Base-by-base conservation (phyloP, 2,329 filamentous ascomycete genomes). In the Camillea tinctor region DNA sequence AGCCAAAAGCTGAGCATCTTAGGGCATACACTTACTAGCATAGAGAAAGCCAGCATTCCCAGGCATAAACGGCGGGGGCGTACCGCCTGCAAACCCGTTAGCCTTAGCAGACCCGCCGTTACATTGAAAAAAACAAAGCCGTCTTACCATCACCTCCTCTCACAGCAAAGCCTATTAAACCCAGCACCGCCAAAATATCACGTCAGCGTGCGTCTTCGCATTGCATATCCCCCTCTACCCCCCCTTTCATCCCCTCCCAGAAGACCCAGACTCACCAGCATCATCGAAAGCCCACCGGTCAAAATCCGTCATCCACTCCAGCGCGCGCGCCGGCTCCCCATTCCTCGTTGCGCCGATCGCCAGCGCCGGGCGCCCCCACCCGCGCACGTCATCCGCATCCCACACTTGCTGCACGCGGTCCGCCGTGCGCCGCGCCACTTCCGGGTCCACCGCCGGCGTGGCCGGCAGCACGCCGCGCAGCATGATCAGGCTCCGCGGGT, bases 361-460 rank as follows among this genome's bases (percentile, higher is more conserved):
- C 20, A 81, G 58, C 58, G 81, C 74, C 0, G 77, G 76, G 5
- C 80, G 75, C 17, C 80, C 79, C 80, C 80, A 82, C 0, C 80
- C 79, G 6, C 73, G 78, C 3, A 77, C 76, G 36, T 75, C 72
- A 19, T 69, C 68, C 26, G 80, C 75, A 7, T 76, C 71, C 79
- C 79, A 81, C 0, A 74, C 66, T n/a, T 19, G 75, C 69, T 52
- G 65, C 69, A 82, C 72, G 61, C 74, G 76, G 8, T 76, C 70
- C 0, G 77, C 74, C 0, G 79, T 82, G 55, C 63, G 70, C 0
- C 62, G 60, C 3, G 75, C 72, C 0, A 76, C 69, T 0, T 71
- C 71, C 0, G 73, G 50, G 23, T 81, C 75, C 3, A 81, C 71
- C 0, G 70, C 72, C 0, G 72, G 67, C 0, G 75, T 74, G 9